Base-by-base conservation (phyloP, 2,329 filamentous ascomycete species). In the Hypomyces perniciosus region DNA sequence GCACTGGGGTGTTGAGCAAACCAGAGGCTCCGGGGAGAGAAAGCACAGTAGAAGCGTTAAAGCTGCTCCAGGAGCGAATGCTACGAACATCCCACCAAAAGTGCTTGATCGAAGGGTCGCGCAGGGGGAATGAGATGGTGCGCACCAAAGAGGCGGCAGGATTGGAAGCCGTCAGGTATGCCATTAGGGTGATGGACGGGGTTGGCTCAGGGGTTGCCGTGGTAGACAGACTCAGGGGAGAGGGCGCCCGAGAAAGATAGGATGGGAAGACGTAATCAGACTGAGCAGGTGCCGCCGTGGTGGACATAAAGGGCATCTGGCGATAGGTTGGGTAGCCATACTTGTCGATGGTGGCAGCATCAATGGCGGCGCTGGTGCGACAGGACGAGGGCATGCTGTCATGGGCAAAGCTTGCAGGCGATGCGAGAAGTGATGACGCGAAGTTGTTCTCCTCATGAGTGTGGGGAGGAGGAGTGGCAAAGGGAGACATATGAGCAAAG, bases 71-170 rank as follows among this genome's bases (percentile, higher is more conserved):
- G 55, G 83, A 79, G 56, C 88, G 83, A 58, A 96, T 76, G 65
- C 95, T 92, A 59, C 92, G 87, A 52, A 95, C 80, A 63, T 97
- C 92, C 88, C 90, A 96, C 92, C 92, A 97, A 69, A 92, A 96
- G 72, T 95, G 84, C 67, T 85, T 89, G 61, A 79, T 85, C 69
- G 77, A 80, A 62, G 77, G 84, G 66, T 83, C 87, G 56, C 76
- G 81, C 62, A 76, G 74, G 57, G 71, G 83, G 64, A 86, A 84
- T 53, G 86, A 88, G 58, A 92, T 81, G 58, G 85, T 87, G 62
- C 86, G 86, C 35, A 95, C 89, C 33, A 96, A 76, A 38, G 86
- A 85, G 13, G 91, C 86, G 26, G 89, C 85, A 20, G 91, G 90
- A 64, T 95, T 96, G 54, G 87, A 72, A 0, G 79, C 75, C 3